Evolutionary conservation across 108 stramenopile genomes (phyloP).

Genomic region (Fragilariopsis cylindrus): DNA sequence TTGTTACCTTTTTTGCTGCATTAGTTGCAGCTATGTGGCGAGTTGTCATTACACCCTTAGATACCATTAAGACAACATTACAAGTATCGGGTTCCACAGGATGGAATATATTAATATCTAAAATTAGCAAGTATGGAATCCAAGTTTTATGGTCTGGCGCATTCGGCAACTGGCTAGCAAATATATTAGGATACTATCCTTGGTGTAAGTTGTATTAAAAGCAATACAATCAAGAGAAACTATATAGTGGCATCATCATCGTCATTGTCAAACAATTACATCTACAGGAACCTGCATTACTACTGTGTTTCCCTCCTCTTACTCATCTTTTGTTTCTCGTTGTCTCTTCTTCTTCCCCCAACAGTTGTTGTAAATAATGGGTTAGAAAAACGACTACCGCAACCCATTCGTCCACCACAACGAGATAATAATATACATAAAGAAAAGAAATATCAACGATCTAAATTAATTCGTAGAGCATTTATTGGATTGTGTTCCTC

Average conservation of each 20-base stretch:
- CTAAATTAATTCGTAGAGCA: conserved; percentile 31
- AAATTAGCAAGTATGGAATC: conserved; percentile 59
- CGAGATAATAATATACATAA: background rate
- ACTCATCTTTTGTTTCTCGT: too few species aligned
- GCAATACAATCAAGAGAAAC: too few species aligned
- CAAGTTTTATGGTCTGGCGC: conserved; percentile 76
- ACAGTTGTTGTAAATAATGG: conserved; percentile 45
- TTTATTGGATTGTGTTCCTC: conserved; percentile 71
- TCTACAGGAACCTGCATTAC: too few species aligned
- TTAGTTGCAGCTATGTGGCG: conserved; percentile 74
- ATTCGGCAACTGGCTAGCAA: conserved; percentile 75
- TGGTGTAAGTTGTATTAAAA: conserved; percentile 40
- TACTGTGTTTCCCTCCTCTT: too few species aligned
- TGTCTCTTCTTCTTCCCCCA: too few species aligned
- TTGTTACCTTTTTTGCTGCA: conserved; percentile 66
- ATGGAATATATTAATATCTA: conserved; percentile 42
- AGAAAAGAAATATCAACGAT: background rate
- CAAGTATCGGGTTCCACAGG: conserved; percentile 86
- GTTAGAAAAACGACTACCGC: conserved; percentile 36
- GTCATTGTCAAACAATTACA: too few species aligned
- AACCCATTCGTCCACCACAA: conserved; percentile 22
- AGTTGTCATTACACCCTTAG: conserved; percentile 83
- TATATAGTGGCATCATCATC: too few species aligned
- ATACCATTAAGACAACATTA: conserved; percentile 86
- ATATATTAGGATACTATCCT: conserved; percentile 83